A percentile compares a stretch with the other conserved stretches of the same genome.
Evolutionary conservation across 768 basidiomycete genomes (phyloP).

Genomic region (Daedalea quercina): DNA sequence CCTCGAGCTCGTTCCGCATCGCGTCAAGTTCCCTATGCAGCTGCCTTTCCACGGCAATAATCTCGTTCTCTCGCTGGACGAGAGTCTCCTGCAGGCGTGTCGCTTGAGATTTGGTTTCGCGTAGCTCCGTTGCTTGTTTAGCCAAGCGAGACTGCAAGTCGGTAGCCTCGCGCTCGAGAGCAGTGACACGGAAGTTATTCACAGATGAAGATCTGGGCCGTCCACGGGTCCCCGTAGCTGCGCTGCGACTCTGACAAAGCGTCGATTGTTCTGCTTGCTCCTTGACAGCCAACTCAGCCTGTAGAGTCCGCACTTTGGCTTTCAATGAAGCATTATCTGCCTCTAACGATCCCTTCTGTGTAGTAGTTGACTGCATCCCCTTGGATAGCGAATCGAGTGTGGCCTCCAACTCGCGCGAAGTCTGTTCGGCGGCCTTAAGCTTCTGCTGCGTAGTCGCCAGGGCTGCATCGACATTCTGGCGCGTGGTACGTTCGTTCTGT

Average conservation of each 20-base stretch:
- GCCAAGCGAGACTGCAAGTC: slow-evolving; percentile 38
- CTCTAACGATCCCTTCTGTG: slow-evolving; percentile 40
- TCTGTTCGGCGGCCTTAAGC: slow-evolving; percentile 42
- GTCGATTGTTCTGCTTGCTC: slow-evolving; percentile 10
- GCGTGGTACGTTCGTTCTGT: slow-evolving; percentile 43
- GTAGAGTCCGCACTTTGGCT: slow-evolving; percentile 51
- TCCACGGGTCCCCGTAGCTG: slow-evolving; percentile 8
- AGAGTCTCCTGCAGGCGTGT: slow-evolving; percentile 36
- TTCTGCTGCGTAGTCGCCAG: slow-evolving; percentile 42
- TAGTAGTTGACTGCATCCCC: slow-evolving; percentile 40
- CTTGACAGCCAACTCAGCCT: slow-evolving; percentile 22
- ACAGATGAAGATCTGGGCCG: slow-evolving; percentile 56
- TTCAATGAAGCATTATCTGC: slow-evolving; percentile 54
- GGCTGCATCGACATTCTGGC: slow-evolving; percentile 46
- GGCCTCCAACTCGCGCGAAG: slow-evolving; percentile 47
- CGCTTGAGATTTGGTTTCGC: slow-evolving; percentile 38
- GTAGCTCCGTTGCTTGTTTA: slow-evolving; percentile 40
- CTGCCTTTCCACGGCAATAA: slow-evolving; percentile 44
- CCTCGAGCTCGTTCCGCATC: slow-evolving; percentile 38
- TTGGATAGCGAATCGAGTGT: slow-evolving; percentile 49
- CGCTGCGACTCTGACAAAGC: slow-evolving; percentile 9
- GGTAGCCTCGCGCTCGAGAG: slow-evolving; percentile 50
- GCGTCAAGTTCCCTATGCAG: slow-evolving; percentile 37
- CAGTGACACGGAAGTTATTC: slow-evolving; percentile 40
- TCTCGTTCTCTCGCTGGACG: slow-evolving; percentile 52